phyloP scores from a whole-genome alignment of 129 eudicot species.

The Mikania micrantha region DNA sequence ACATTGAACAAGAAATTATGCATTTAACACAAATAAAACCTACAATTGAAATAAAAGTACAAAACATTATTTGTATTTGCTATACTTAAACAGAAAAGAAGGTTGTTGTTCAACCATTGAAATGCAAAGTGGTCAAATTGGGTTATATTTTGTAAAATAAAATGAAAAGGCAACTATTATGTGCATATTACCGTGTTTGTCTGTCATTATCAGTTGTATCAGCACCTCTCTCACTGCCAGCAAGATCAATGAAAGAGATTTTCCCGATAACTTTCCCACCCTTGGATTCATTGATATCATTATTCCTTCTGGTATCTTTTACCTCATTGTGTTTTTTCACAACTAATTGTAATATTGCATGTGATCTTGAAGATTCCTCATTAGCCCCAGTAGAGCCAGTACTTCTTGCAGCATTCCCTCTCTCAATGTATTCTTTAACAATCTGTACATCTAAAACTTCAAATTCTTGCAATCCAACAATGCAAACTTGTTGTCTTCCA shows the following conservation, averaged over 20 bases:
- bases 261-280: slow-evolving; percentile 80
- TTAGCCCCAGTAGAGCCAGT: slow-evolving; percentile 99
- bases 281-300: slow-evolving; percentile 55
- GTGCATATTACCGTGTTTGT: slow-evolving; percentile 64
- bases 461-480: slow-evolving; percentile 93
- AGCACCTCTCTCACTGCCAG: slow-evolving; percentile 99
- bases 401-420: slow-evolving; percentile 85
- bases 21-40: slow-evolving; percentile 4
- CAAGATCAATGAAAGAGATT: slow-evolving; percentile 92
- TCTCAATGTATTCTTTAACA: slow-evolving; percentile 88
- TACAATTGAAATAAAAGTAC: background rate
- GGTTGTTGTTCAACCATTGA: background rate
- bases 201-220: slow-evolving; percentile 96
- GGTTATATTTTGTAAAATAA: background rate
- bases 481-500: slow-evolving; percentile 93
- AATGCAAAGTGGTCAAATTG: background rate
- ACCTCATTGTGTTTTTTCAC: slow-evolving; percentile 76
- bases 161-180: background rate
- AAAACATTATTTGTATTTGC: background rate
- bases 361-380: slow-evolving; percentile 94
- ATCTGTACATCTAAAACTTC: slow-evolving; percentile 94
- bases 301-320: slow-evolving; percentile 61
- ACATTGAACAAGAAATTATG: background rate
- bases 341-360: slow-evolving; percentile 79
- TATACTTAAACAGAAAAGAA: background rate